phyloP scores from a whole-genome alignment of 2,329 filamentous ascomycete species.

The Blastomyces parvus region DNA sequence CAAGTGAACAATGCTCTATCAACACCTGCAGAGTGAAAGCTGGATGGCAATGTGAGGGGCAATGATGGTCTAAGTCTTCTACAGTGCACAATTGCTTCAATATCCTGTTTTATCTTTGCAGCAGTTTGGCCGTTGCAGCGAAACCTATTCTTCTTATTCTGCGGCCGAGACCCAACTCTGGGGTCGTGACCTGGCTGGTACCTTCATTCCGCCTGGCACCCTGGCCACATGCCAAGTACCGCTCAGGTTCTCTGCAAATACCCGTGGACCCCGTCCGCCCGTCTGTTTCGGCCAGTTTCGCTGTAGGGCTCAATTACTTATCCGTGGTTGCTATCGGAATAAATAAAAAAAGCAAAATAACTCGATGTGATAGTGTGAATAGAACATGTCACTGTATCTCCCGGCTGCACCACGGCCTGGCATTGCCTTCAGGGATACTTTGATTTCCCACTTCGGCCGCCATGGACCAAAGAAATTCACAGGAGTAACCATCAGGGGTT shows the following conservation, averaged over 20 bases:
- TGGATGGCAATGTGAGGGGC: background rate
- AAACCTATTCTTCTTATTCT: background rate
- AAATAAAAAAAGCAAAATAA: slow-evolving; percentile 1
- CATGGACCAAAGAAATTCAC: background rate
- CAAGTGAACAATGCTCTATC: background rate
- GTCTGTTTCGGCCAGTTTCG: background rate
- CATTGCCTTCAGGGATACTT: background rate
- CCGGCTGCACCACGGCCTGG: background rate
- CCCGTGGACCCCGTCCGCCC: background rate
- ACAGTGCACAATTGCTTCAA: background rate
- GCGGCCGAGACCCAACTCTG: background rate
- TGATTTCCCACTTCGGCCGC: background rate
- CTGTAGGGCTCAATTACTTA: background rate
- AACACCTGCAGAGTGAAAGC: background rate
- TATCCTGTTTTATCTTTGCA: background rate
- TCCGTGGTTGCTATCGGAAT: background rate
- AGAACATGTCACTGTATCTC: background rate
- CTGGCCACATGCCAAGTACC: background rate
- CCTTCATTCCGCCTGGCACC: background rate
- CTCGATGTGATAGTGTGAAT: background rate
- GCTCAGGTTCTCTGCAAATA: too few species aligned
- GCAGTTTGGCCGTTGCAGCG: background rate
- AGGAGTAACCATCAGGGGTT: background rate
- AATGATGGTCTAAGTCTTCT: background rate
- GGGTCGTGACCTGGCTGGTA: slow-evolving; percentile 6